phyloP scores from a whole-genome alignment of 75 land plant species.

The Cryptomeria japonica region DNA sequence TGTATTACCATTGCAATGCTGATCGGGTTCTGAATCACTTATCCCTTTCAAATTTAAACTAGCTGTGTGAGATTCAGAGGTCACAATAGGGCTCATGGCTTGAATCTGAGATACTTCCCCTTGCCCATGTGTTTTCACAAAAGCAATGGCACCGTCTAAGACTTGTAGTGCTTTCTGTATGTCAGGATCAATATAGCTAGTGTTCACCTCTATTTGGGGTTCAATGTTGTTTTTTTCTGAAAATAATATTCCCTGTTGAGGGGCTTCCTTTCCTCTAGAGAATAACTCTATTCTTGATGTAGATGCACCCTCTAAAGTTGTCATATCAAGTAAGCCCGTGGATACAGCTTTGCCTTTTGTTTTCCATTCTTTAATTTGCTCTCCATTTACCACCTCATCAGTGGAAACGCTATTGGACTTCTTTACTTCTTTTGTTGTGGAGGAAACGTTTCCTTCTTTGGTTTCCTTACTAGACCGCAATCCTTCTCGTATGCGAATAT shows the following conservation, averaged over 20 bases:
- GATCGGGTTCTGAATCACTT: not conserved
- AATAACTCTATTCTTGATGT: not conserved
- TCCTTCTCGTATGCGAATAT: constrained; percentile 43
- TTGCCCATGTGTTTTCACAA: constrained; percentile 18
- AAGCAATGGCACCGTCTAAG: constrained; percentile 55
- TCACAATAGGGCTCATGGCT: not conserved
- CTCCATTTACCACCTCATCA: not conserved
- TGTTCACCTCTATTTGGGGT: constrained; percentile 6
- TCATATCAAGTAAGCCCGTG: not conserved
- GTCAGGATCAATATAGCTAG: constrained; percentile 45
- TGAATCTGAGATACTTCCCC: not conserved
- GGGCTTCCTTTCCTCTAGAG: not conserved
- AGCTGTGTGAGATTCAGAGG: not conserved
- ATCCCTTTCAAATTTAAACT: not conserved
- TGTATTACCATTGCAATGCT: not conserved
- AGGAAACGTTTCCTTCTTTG: not conserved
- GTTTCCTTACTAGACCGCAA: constrained; percentile 4
- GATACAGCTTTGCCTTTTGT: not conserved
- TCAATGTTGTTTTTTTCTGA: not conserved
- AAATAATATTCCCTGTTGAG: not conserved
- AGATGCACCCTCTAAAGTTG: not conserved
- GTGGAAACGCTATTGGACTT: not conserved
- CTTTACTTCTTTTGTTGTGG: not conserved
- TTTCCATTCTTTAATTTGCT: not conserved
- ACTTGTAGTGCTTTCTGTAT: constrained; percentile 62